Base-by-base conservation (phyloP, 495 filamentous ascomycete species). In the Penicillium ochrochloron region DNA sequence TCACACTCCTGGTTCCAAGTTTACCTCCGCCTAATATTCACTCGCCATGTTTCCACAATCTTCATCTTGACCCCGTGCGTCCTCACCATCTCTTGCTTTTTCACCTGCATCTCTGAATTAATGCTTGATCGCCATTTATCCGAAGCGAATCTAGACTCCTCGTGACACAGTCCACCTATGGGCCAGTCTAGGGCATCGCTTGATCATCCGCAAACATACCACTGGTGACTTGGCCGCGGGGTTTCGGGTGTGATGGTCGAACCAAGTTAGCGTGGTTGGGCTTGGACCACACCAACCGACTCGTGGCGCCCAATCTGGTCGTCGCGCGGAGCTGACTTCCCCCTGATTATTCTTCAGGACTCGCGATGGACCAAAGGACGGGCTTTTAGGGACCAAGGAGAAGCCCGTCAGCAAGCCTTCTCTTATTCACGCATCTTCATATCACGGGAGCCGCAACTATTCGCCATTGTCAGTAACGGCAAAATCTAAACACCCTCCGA, bases 301-400 rank as follows among this genome's bases (percentile, higher is more conserved):
- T 60, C 27, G 59, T 52, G 46, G 59, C 59, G 59, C 25, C 59
- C 59, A 60, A 60, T 60, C 46, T 60, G 19, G 9, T 53, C n/a
- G 7, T 14, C 27, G 14, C 17, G 31, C 53, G 33, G 33, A 11
- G 1, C 31, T 21, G 29, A 56, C 7, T 33, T 33, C 23, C 33
- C 33, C 33, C 53, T 56, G 29, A 14, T 5, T 35, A 15, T 52
- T 21, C 25, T n/a, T 23, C n/a, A 48, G 5, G 19, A 5, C 42
- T 23, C 21, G 23, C 27, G n/a, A 31, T 8, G n/a, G 5, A 27
- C 25, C 10, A 27, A 12, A 50, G 23, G 46, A 27, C 23, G 21
- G 23, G 23, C 2, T 3, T 0, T 14, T 11, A 12, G 10, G 5
- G 23, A 27, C 12, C 27, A 12, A 52, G 14, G 25, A 17, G 27